Evolutionary conservation across 495 filamentous ascomycete genomes (phyloP), one percentile per base, ranked within the genome.

Genomic region (Chaetomium tenue): DNA sequence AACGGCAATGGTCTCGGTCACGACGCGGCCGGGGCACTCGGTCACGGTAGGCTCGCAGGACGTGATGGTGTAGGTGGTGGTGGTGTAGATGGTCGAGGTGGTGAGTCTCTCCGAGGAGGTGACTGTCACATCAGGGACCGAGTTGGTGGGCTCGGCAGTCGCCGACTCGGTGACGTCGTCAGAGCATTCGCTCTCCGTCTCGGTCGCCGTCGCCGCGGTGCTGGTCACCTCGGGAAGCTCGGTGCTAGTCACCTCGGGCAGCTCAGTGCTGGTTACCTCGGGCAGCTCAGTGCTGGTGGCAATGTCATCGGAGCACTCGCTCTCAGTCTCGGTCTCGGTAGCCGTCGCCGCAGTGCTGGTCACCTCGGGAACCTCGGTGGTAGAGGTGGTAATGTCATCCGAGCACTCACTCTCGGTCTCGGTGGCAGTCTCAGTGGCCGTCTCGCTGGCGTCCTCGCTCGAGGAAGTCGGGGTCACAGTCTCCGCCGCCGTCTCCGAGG

Each of bases 11-110:
- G 83, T 79, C 16, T 85, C 86, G 28, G 82, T 78, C 2, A 85
- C 80, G 60, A 78, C 65, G 77, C 83, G 53, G 73, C 84, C 23
- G 71, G 86, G 86, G 76, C 87, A 89, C 70, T 85, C 72, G 59
- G 82, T 84, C n/a, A 88, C 81, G 8, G 74, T 80, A 1, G 86
- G 71, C 9, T 79, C 78, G 70, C 85, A 88, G 62, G 79, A 82
- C 4, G 83, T 85, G 69, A 87, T 76, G 7, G 87, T 87, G 62
- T 83, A 76, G 67, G 80, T 76, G 58, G 77, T 81, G 12, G 86
- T 89, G 18, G 79, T 74, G 72, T 81, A 87, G 20, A 87, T 76
- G 48, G 87, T 88, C 11, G 85, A 87, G 28, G 82, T 84, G 58
- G 84, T 86, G 37, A 75, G 78, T 44, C 74, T 61, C 12, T 57